A percentile compares a stretch with the other conserved stretches of the same genome.
Conservation (phyloP, 768 basidiomycete species). For the Leucosporidium scottii region DNA sequence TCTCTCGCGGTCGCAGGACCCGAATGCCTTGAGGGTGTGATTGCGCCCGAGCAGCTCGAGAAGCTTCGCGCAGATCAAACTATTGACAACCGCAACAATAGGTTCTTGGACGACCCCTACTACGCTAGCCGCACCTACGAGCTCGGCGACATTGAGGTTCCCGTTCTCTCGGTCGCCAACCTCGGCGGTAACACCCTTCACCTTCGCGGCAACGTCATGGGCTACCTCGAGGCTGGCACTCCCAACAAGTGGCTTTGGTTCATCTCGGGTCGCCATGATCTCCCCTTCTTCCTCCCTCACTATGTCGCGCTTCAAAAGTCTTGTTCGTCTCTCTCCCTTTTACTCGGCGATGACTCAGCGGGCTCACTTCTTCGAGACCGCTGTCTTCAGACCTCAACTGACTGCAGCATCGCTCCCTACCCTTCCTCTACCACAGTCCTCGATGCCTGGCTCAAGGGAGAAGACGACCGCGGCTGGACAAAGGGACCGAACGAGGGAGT, state of each 20-base stretch:
- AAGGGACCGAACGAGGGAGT: constrained; percentile 31
- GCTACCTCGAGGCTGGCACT: constrained; percentile 35
- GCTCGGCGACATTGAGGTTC: constrained; percentile 35
- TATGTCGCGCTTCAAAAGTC: constrained; percentile 35
- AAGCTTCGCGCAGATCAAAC: constrained; percentile 32
- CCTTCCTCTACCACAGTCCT: too few species aligned
- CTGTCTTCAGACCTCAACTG: too few species aligned
- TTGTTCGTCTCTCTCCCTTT: constrained; percentile 1
- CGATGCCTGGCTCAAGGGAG: constrained; percentile 8
- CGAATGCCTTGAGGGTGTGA: constrained; percentile 26
- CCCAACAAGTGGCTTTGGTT: constrained; percentile 39
- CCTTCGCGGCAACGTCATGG: constrained; percentile 37
- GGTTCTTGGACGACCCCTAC: constrained; percentile 35
- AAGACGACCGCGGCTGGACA: constrained; percentile 30
- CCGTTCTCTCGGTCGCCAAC: constrained; percentile 36
- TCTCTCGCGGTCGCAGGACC: not conserved
- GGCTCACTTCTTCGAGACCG: too few species aligned
- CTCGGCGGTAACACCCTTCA: constrained; percentile 37
- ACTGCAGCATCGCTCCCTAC: not conserved
- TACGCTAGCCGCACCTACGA: constrained; percentile 32
- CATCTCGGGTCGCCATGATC: constrained; percentile 37
- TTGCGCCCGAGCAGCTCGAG: constrained; percentile 28
- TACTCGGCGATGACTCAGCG: too few species aligned
- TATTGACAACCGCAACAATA: constrained; percentile 30
- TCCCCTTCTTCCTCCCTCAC: constrained; percentile 37